Evolutionary conservation across 192 early-diverging fungal species (phyloP).

Genomic region (Coemansia sp.): DNA sequence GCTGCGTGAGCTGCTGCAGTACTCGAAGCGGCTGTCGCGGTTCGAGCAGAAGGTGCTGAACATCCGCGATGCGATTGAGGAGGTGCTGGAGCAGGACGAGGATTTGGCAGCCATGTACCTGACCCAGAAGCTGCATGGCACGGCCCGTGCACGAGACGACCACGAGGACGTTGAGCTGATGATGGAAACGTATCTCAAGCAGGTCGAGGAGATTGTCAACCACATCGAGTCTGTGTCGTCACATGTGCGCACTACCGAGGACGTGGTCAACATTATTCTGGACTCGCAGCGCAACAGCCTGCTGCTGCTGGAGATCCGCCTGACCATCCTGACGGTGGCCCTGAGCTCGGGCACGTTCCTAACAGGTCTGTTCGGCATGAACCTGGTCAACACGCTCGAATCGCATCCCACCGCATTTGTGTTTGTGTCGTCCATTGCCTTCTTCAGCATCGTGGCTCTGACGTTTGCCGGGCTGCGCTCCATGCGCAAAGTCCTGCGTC

Average conservation of each 20-base stretch:
- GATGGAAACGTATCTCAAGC: slow-evolving; percentile 85
- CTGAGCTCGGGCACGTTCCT: slow-evolving; percentile 72
- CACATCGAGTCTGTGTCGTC: slow-evolving; percentile 64
- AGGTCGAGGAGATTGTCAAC: slow-evolving; percentile 80
- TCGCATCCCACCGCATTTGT: slow-evolving; percentile 65
- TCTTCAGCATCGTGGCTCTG: slow-evolving; percentile 34
- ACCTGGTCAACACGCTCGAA: slow-evolving; percentile 75
- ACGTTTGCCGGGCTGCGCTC: slow-evolving; percentile 37
- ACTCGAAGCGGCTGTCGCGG: slow-evolving; percentile 72
- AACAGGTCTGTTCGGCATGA: slow-evolving; percentile 86
- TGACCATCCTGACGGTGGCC: slow-evolving; percentile 76
- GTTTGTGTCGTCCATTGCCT: slow-evolving; percentile 55
- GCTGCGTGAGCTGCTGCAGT: slow-evolving; percentile 74
- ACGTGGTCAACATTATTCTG: slow-evolving; percentile 80
- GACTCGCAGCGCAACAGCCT: slow-evolving; percentile 83
- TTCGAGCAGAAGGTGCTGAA: slow-evolving; percentile 74
- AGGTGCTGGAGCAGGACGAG: slow-evolving; percentile 82
- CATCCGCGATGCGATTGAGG: slow-evolving; percentile 75
- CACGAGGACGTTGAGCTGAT: slow-evolving; percentile 90
- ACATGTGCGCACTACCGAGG: slow-evolving; percentile 76
- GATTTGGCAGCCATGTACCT: slow-evolving; percentile 89
- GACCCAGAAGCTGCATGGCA: slow-evolving; percentile 69
- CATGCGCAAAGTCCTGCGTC: slow-evolving; percentile 47
- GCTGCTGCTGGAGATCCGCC: slow-evolving; percentile 76
- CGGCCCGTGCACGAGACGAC: slow-evolving; percentile 57